Conservation (phyloP, 495 filamentous ascomycete species). For the Penicillium arizonense region DNA sequence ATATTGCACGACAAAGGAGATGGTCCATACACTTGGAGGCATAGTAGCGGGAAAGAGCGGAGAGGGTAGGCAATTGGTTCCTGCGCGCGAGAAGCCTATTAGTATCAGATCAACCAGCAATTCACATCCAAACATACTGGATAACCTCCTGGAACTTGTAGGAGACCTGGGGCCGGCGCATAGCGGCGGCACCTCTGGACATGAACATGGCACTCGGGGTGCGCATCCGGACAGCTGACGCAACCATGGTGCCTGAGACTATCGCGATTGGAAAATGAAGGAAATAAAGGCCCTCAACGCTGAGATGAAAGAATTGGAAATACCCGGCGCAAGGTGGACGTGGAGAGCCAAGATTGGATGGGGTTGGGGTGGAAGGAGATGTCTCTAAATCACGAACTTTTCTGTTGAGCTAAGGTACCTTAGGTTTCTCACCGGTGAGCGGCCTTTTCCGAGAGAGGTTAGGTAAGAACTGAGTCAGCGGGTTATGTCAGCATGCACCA, state of each 20-base stretch:
- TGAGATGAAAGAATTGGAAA: constrained; percentile 18
- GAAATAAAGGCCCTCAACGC: constrained; percentile 29
- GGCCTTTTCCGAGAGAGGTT: constrained; percentile 24
- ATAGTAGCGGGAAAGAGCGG: constrained; percentile 69
- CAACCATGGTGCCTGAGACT: constrained; percentile 41
- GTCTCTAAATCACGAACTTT: constrained; percentile 38
- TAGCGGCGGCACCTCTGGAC: constrained; percentile 39
- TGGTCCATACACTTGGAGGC: constrained; percentile 68
- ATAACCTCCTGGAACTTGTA: constrained; percentile 45
- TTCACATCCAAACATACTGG: constrained; percentile 31
- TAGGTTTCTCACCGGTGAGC: constrained; percentile 21
- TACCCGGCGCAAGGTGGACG: constrained; percentile 18
- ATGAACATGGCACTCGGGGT: constrained; percentile 45
- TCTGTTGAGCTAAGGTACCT: constrained; percentile 39
- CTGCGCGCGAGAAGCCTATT: constrained; percentile 25
- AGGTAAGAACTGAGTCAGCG: background rate
- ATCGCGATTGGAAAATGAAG: constrained; percentile 25
- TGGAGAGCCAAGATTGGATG: constrained; percentile 27
- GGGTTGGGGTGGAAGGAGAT: constrained; percentile 33
- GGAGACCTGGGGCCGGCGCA: constrained; percentile 44
- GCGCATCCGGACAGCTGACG: constrained; percentile 49
- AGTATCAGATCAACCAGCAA: constrained; percentile 14
- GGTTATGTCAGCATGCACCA: constrained; percentile 10
- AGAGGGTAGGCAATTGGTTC: constrained; percentile 52
- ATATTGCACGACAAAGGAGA: constrained; percentile 1